Base-by-base conservation (phyloP, 2,329 filamentous ascomycete genomes). In the Zasmidium cellare region DNA sequence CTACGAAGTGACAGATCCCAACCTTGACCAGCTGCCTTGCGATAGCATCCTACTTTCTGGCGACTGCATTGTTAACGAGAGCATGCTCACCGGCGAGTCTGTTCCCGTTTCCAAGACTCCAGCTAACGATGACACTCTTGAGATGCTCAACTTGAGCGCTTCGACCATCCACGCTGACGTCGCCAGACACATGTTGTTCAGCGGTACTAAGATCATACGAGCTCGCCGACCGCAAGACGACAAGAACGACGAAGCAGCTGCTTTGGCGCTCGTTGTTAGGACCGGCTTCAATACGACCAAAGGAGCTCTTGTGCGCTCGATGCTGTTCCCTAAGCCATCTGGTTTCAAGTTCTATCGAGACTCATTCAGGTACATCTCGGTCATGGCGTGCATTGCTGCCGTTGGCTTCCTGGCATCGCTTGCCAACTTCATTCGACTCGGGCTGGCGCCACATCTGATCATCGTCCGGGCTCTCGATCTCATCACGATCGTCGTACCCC, bases 301-400 rank as follows among this genome's bases (percentile, higher is more conserved):
- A 73, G 94, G 94, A 22, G 91, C 94, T 9, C 79, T 99, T 18
- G 92, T 99, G 58, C 89, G 94, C 22, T 97, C 94, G 0, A 99
- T 99, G 93, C 83, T 99, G 38, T 99, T 99, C 71, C 96, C 94
- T 0, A 99, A 99, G 71, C 94, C 94, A 1, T 96, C 93, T 0
- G 93, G 93, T 0, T 99, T 99, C 84, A 97, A 96, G 69, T 99
- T 99, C 72, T 99, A 99, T 74, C 86, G 91, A 45, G 94, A 99
- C 74, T 97, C 93, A 0, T 99, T 99, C 77, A 87, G 92, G 20
- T 99, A 99, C 73, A 97, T 99, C 59, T 92, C 90, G 3, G 94
- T 99, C 59, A 99, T 99, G 94, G 93, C 84, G 5, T 78, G 87
- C 45, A 87, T 99, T 67, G 96, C 94, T 20, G 77, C 87, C 50